These are phyloP conservation scores for Panicum miliaceum DNA, from an alignment of 176 grass and related monocot genomes.

Conservation along the genomic window DNA sequence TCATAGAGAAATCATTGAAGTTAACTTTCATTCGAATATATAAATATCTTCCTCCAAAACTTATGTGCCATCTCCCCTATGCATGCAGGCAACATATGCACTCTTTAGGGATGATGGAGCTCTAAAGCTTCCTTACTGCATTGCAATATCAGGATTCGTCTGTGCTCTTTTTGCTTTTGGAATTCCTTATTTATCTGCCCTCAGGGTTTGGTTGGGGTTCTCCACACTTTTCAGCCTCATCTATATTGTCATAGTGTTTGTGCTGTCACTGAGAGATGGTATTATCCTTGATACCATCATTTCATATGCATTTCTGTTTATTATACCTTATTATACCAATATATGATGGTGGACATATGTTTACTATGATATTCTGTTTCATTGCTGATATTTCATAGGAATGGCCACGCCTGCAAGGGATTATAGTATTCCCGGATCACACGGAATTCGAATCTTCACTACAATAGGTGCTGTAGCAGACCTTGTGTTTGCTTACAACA, in stretches of 20 bases:
- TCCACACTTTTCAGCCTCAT: constrained; percentile 90
- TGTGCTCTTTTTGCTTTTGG: constrained; percentile 96
- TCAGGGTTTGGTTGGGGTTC: constrained; percentile 92
- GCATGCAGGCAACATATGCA: constrained; percentile 79
- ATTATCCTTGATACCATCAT: constrained; percentile 35
- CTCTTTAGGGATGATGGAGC: constrained; percentile 73
- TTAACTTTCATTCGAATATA: neutral
- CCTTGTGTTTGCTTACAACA: constrained; percentile 96
- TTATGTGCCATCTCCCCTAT: constrained; percentile 35
- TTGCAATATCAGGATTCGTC: constrained; percentile 75
- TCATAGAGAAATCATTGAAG: neutral
- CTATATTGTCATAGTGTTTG: constrained; percentile 80
- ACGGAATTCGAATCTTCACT: constrained; percentile 61
- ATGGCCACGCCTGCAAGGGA: constrained; percentile 56
- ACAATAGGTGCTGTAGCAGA: constrained; percentile 78
- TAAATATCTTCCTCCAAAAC: constrained; percentile 1
- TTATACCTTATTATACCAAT: constrained; percentile 3
- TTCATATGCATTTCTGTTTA: constrained; percentile 15
- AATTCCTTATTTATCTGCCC: constrained; percentile 89
- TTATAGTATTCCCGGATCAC: constrained; percentile 74
- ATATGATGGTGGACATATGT: neutral
- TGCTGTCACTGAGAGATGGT: constrained; percentile 83
- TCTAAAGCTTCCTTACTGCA: constrained; percentile 97
- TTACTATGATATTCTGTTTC: constrained; percentile 37
- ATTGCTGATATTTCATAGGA: constrained; percentile 49